A percentile compares a stretch with the other conserved stretches of the same genome.
These are phyloP conservation scores for Blastocystis sp. DNA, from an alignment of 352 stramenopile genomes.

Conservation along the genomic window DNA sequence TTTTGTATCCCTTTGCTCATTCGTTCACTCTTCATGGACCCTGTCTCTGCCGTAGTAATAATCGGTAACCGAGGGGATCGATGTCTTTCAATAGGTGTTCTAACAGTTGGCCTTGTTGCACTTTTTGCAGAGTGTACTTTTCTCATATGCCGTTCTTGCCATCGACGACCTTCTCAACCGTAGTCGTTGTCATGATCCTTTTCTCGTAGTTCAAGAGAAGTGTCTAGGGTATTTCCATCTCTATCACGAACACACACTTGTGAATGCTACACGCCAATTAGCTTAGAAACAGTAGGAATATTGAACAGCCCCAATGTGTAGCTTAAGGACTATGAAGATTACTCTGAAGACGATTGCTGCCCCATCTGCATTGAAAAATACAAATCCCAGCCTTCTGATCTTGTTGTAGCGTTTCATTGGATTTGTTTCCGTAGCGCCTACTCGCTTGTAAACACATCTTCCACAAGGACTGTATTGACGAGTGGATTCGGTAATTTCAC, in stretches of 20 bases:
- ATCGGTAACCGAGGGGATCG: neutral
- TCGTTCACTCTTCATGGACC: conserved; percentile 8
- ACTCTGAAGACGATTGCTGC: conserved; percentile 3
- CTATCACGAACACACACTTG: neutral
- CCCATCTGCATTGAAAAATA: conserved; percentile 27
- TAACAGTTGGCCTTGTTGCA: neutral
- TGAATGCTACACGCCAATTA: neutral
- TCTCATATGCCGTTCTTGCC: neutral
- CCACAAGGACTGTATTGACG: conserved; percentile 33
- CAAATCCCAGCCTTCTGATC: neutral
- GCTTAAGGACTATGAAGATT: neutral
- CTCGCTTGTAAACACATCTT: conserved; percentile 20
- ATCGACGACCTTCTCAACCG: neutral
- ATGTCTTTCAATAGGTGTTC: neutral
- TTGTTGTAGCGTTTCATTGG: neutral
- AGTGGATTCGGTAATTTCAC: conserved; percentile 4
- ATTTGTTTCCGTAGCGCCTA: neutral
- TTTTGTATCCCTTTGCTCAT: neutral
- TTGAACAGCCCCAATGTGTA: neutral
- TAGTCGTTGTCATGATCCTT: neutral
- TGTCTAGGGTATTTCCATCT: conserved; percentile 15
- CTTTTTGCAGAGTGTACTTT: neutral
- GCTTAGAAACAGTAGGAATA: neutral
- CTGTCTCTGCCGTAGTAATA: neutral
- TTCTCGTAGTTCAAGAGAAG: neutral